phyloP scores from a whole-genome alignment of 768 basidiomycete species.

The Panus rudis region DNA sequence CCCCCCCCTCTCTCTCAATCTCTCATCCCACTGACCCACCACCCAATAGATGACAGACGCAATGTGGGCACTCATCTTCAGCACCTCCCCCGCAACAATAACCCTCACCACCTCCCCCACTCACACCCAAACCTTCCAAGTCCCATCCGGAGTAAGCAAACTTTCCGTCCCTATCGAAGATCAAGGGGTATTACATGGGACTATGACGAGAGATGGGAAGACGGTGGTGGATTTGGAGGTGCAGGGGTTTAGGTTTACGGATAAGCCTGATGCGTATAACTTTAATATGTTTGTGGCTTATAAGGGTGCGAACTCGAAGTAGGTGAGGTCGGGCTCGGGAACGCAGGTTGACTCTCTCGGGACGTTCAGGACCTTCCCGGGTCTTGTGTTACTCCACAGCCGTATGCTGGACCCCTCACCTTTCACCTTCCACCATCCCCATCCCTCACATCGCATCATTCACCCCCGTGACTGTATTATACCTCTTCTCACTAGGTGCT shows the following conservation, averaged over 20 bases:
- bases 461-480: no score
- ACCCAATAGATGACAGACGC: constrained; percentile 36
- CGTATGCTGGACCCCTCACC: no score
- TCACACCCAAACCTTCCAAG: constrained; percentile 31
- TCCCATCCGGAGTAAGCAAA: constrained; percentile 50
- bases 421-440: no score
- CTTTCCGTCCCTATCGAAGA: constrained; percentile 49
- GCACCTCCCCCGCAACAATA: constrained; percentile 45
- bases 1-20: background rate
- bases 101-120: constrained; percentile 37
- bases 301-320: constrained; percentile 6
- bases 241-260: constrained; percentile 33
- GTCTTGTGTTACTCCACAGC: no score
- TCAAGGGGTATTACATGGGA: constrained; percentile 49
- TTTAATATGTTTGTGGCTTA: constrained; percentile 54
- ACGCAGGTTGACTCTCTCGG: no score
- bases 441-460: no score
- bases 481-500: no score
- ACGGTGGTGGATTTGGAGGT: constrained; percentile 45
- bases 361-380: no score
- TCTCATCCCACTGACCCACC: constrained; percentile 2
- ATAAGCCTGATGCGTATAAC: constrained; percentile 39
- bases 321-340: background rate
- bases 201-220: constrained; percentile 42
- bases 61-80: constrained; percentile 62